Evolutionary conservation across 257 asterid species (phyloP).

Genomic region (Solanum habrochaites): DNA sequence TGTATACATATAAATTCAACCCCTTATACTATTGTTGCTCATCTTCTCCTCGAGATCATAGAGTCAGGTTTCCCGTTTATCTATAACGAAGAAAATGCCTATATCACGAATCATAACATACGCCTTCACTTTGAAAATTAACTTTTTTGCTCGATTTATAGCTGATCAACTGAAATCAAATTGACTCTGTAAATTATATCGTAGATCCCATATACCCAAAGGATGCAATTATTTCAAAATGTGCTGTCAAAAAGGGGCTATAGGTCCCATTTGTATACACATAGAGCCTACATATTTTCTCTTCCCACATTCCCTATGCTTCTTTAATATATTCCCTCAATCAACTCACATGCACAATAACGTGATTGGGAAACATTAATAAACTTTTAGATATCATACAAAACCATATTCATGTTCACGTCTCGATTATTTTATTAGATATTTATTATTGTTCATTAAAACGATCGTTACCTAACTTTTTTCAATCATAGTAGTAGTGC

Average conservation of each 20-base stretch:
- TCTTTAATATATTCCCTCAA: neutral
- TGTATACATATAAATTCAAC: neutral
- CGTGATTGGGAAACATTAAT: neutral
- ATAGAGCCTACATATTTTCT: neutral
- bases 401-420: neutral
- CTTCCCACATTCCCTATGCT: neutral
- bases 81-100: accelerated
- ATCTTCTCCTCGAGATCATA: neutral
- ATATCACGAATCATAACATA: neutral
- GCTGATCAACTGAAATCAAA: neutral
- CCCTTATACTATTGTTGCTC: neutral
- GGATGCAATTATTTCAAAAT: neutral
- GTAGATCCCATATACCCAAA: neutral
- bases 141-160: neutral
- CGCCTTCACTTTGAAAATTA: neutral
- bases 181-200: accelerated
- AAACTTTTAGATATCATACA: neutral
- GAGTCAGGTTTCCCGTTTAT: neutral
- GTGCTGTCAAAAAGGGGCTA: neutral
- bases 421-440: neutral
- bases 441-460: no score
- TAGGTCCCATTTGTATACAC: neutral
- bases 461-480: accelerated
- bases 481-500: neutral
- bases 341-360: neutral